Evolutionary conservation across 371 early-diverging fungal species (phyloP).

Genomic region (Rhizopus stolonifer): DNA sequence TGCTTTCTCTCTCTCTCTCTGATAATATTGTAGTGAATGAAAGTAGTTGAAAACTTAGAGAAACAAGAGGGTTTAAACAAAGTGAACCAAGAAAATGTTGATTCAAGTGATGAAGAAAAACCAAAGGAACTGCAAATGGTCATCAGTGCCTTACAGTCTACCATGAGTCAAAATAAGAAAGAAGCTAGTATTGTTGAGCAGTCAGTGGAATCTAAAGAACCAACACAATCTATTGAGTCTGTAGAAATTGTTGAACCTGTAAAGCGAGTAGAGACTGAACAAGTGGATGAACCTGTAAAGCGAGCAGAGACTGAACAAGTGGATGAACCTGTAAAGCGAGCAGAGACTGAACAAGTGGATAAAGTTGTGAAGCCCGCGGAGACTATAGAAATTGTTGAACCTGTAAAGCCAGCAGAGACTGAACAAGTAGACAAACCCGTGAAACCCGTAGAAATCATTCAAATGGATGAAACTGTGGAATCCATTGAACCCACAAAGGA

Average conservation of each 20-base stretch:
- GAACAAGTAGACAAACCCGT: no score
- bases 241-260: no score
- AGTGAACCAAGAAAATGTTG: background rate
- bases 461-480: background rate
- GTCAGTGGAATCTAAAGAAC: background rate
- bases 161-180: conserved; percentile 21
- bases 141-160: conserved; percentile 22
- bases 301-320: no score
- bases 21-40: background rate
- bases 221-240: background rate
- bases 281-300: no score
- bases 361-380: no score
- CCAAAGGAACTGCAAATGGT: conserved; percentile 21
- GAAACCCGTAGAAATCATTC: no score
- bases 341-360: background rate
- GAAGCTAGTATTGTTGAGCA: background rate
- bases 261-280: no score
- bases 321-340: background rate
- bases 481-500: background rate
- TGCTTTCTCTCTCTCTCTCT: background rate
- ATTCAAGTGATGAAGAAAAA: conserved; percentile 13
- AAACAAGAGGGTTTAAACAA: background rate
- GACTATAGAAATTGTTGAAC: no score
- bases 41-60: background rate
- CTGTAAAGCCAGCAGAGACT: no score